Evolutionary conservation across 257 asterid genomes (phyloP).

Genomic region (Fraxinus excelsior): DNA sequence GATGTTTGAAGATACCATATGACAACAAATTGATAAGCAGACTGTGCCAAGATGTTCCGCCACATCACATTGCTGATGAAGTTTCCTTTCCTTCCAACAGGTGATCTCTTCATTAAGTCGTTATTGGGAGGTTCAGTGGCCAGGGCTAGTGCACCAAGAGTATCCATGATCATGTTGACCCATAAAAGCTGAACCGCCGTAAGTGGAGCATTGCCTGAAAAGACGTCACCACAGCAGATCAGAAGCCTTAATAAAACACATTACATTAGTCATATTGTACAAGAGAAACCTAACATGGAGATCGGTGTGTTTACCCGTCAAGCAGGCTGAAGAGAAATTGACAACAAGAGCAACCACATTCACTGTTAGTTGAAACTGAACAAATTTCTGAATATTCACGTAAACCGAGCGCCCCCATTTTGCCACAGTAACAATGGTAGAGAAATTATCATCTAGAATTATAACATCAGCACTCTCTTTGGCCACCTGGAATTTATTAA

Average conservation of each 20-base stretch:
- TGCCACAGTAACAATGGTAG: constrained; percentile 93
- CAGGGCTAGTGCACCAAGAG: constrained; percentile 96
- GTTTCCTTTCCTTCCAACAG: constrained; percentile 92
- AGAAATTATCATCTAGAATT: constrained; percentile 91
- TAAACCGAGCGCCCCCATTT: constrained; percentile 99
- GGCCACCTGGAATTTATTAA: constrained; percentile 66
- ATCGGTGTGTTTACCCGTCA: constrained; percentile 57
- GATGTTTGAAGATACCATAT: constrained; percentile 92
- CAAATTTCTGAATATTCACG: constrained; percentile 88
- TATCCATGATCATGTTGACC: constrained; percentile 99
- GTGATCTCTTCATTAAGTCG: constrained; percentile 74
- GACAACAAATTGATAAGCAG: constrained; percentile 77
- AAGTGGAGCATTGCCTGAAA: constrained; percentile 84
- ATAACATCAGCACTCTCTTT: constrained; percentile 98
- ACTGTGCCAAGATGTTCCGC: constrained; percentile 91
- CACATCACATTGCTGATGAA: constrained; percentile 94
- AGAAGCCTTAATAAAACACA: neutral
- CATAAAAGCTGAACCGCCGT: constrained; percentile 97
- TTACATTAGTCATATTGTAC: neutral
- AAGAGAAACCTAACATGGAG: constrained; percentile 9
- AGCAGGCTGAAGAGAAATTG: constrained; percentile 95
- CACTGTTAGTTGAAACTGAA: constrained; percentile 93
- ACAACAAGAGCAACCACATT: constrained; percentile 92
- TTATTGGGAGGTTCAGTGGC: constrained; percentile 95
- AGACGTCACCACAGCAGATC: neutral